Base-by-base conservation (phyloP, 1,284 basidiomycete genomes). In the Stygiomarasmius scandens region DNA sequence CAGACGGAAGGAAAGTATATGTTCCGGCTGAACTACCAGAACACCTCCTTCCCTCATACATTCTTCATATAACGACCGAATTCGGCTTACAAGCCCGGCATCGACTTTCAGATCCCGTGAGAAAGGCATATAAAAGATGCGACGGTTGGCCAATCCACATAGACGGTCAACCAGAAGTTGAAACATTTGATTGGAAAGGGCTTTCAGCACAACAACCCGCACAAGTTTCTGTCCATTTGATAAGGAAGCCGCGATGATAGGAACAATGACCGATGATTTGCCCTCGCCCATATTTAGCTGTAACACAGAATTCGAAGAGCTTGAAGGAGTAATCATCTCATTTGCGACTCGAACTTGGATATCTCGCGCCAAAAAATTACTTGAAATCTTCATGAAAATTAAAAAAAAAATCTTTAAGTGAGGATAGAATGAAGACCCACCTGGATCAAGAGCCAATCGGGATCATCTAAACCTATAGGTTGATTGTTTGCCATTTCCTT, bases 251-350 rank as follows among this genome's bases (percentile, higher is more conserved):
- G 74, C 67, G 19, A 73, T 68, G 12, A 83, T 67, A 1, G 82
- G 82, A 0, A 78, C 71, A 27, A 84, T 84, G 3, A 83, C 82
- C 0, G 80, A 79, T 1, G 82, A 77, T 60, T 84, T 84, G 2
- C 83, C 83, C 60, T 84, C 82, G 1, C 82, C 82, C 83, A 85
- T 84, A 46, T 84, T 83, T 19, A 85, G 74, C 55, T 84, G 82
- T 32, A 81, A 68, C 3, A 73, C 63, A 0, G 73, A 74, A 49
- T 76, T 85, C 5, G 53, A 16, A 2, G 58, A 48, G 0, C 68
- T 70, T 2, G 56, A 44, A 2, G 83, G 82, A 0, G 61, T 55
- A n/a, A 81, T 77, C 82, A 85, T 85, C 49, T 81, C 71, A 3
- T 63, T 52, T 0, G 81, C 76, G 1, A 82, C 70, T 0, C 66